Evolutionary conservation across 352 stramenopile species (phyloP), one percentile per base, ranked within the genome.

Genomic region (Pythium pyrilobum): DNA sequence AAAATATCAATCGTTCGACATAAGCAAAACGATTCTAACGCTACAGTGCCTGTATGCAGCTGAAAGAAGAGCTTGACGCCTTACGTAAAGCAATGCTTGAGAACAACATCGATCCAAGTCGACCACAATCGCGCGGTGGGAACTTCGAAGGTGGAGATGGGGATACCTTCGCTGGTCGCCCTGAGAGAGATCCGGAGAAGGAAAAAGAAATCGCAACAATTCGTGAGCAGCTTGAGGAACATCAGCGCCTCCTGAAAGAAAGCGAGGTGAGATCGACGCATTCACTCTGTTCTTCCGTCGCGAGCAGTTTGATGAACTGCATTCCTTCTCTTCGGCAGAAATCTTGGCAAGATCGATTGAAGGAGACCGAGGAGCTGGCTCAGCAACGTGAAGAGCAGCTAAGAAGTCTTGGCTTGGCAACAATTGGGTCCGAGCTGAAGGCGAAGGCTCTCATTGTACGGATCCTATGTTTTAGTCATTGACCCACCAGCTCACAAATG

Each of bases 301-400:
- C 38, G 6, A 13, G 20, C 4, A 16, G 15, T 43, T 34, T 31
- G 12, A 28, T 60, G 42, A 56, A 43, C 13, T n/a, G 6, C 34
- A 12, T 16, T 39, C 6, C 4, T 36, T 20, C 27, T 23, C 20
- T 8, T 18, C 16, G 6, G 1, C 40, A 87, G 71, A 92, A 93
- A 89, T 77, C 81, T 6, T 91, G 81, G 83, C 82, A 69, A 38
- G 80, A 93, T 24, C 64, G 78, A 10, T 47, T 91, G 5, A 89
- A 87, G 58, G 81, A 92, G 52, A 91, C 79, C 0, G 75, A 92
- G 69, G 82, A 95, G 33, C 74, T 96, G 5, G 78, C 85, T 25
- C 70, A 75, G 28, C 85, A 87, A 38, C 80, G 86, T 11, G 80
- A 88, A 66, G 80, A 93, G 15, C 77, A 94, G 34, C 68, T 91